Percentiles rank a stretch among this genome's conserved stretches.
These are phyloP conservation scores for Clavispora santaluciae DNA, from an alignment of 805 yeast genomes.

Conservation along the genomic window DNA sequence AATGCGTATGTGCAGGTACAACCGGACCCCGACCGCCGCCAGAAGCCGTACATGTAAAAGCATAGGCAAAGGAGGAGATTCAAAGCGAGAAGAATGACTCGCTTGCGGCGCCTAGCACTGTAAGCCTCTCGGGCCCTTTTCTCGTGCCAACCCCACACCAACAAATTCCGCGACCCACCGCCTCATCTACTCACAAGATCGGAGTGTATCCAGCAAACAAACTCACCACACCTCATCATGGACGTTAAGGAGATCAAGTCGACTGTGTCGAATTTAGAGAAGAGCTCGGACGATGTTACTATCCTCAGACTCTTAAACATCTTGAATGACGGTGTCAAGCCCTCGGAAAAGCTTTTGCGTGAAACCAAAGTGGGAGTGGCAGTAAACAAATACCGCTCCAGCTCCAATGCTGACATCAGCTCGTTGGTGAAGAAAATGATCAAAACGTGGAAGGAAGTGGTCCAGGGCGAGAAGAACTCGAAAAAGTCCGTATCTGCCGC, in stretches of 20 bases:
- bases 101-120: too few species aligned
- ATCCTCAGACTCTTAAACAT: slow-evolving; percentile 61
- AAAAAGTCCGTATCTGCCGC: slow-evolving; percentile 18
- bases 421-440: slow-evolving; percentile 77
- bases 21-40: too few species aligned
- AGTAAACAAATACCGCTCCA: slow-evolving; percentile 80
- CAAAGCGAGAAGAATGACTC: too few species aligned
- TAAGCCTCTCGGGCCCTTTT: too few species aligned
- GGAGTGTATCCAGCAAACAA: not conserved
- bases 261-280: slow-evolving; percentile 68
- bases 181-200: not conserved
- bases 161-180: not conserved
- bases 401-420: slow-evolving; percentile 61
- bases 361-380: slow-evolving; percentile 97
- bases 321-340: slow-evolving; percentile 67
- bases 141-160: too few species aligned
- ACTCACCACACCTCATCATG: slow-evolving; percentile 32
- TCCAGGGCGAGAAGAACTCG: slow-evolving; percentile 56
- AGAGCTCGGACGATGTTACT: slow-evolving; percentile 57
- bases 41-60: too few species aligned
- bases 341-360: slow-evolving; percentile 80
- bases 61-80: too few species aligned
- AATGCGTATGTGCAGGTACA: too few species aligned
- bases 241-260: slow-evolving; percentile 70
- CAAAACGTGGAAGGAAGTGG: slow-evolving; percentile 85